These are phyloP conservation scores for Protomyces inouyei DNA, from an alignment of 1,139 yeast genomes.

Conservation along the genomic window DNA sequence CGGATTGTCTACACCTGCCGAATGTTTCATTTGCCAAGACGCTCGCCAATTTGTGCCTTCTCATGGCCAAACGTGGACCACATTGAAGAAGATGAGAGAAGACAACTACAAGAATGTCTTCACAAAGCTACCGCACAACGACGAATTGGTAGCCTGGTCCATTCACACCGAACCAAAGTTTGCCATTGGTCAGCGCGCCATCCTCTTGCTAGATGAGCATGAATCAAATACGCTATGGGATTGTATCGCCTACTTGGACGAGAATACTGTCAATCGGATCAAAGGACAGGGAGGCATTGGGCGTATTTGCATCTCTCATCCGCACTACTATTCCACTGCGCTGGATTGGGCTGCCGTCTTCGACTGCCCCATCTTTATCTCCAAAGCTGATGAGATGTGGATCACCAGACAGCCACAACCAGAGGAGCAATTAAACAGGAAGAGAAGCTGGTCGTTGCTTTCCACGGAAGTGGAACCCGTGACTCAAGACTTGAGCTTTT, in stretches of 20 bases:
- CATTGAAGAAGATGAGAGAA: conserved; percentile 28
- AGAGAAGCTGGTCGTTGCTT: not conserved
- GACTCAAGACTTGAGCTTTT: not conserved
- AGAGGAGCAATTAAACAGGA: not conserved
- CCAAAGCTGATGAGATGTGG: conserved; percentile 26
- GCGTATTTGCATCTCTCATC: not conserved
- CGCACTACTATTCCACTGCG: not conserved
- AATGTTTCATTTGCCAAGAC: conserved; percentile 34
- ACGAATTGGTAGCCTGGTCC: conserved; percentile 29
- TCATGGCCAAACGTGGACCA: conserved; percentile 33
- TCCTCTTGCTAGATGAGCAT: conserved; percentile 29
- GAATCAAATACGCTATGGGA: conserved; percentile 34
- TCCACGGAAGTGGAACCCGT: not conserved
- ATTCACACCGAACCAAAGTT: conserved; percentile 32
- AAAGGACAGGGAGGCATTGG: conserved; percentile 32
- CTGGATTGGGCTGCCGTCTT: conserved; percentile 37
- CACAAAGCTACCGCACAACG: conserved; percentile 4
- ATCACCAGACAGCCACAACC: not conserved
- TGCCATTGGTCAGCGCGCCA: conserved; percentile 35
- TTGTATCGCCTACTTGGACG: conserved; percentile 33
- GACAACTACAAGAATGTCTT: conserved; percentile 28
- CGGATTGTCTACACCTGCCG: not conserved
- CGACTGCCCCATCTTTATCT: conserved; percentile 31
- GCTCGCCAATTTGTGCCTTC: conserved; percentile 34
- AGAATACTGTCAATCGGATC: conserved; percentile 30